phyloP scores from a whole-genome alignment of 768 basidiomycete species.

The Boletus vermiculosoides region DNA sequence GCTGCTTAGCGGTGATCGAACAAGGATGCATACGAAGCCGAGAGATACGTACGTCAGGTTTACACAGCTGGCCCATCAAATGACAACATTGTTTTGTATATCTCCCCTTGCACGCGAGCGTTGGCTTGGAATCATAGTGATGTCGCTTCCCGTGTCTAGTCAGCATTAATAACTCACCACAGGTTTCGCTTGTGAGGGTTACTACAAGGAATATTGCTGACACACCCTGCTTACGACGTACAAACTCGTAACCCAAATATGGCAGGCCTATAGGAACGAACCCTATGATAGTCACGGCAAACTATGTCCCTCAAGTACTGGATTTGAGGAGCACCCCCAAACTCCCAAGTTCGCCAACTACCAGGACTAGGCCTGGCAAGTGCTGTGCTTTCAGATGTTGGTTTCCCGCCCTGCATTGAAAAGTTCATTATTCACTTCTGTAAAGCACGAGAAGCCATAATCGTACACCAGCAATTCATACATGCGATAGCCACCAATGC shows the following conservation, averaged over 20 bases:
- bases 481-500: not conserved
- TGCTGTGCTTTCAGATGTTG: no score
- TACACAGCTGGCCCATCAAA: no score
- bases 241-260: not conserved
- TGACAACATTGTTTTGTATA: not conserved
- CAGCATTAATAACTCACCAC: not conserved
- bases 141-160: not conserved
- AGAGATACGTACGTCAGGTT: not conserved
- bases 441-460: not conserved
- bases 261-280: not conserved
- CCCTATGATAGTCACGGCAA: no score
- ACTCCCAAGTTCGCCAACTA: no score
- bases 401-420: no score
- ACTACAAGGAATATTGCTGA: not conserved
- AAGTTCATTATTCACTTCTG: no score
- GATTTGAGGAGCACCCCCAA: not conserved
- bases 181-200: not conserved
- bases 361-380: not conserved
- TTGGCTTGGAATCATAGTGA: not conserved
- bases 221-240: not conserved
- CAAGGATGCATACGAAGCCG: not conserved
- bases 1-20: not conserved
- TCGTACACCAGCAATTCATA: not conserved
- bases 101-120: not conserved
- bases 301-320: no score